Evolutionary conservation across 257 asterid genomes (phyloP).

Genomic region (Plantago ovata): DNA sequence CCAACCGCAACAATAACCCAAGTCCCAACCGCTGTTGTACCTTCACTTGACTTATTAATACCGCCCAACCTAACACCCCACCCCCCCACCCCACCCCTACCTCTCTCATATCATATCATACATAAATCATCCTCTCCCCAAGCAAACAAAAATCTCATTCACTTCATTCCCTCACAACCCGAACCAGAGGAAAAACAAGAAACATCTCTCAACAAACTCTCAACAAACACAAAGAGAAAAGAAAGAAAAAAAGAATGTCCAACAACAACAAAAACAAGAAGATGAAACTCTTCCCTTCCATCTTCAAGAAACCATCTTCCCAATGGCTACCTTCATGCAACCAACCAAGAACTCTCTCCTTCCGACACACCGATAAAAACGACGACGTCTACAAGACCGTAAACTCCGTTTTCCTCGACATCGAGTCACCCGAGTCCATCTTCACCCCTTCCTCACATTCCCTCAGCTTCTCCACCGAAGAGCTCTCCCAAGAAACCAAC

Average conservation of each 20-base stretch:
- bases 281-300: slow-evolving; percentile 40
- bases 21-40: not conserved
- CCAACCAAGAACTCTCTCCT: slow-evolving; percentile 40
- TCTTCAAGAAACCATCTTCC: slow-evolving; percentile 44
- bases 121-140: slow-evolving; percentile 42
- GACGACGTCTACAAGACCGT: slow-evolving; percentile 52
- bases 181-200: not conserved
- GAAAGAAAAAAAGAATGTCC: slow-evolving; percentile 18
- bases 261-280: slow-evolving; percentile 15
- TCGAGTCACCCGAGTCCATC: slow-evolving; percentile 58
- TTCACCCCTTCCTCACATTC: slow-evolving; percentile 62
- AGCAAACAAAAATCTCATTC: slow-evolving; percentile 21
- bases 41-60: not conserved
- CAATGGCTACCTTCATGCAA: slow-evolving; percentile 43
- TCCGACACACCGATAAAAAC: slow-evolving; percentile 29
- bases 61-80: slow-evolving; percentile 13
- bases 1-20: slow-evolving; percentile 7
- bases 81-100: slow-evolving; percentile 10
- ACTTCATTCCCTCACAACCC: not conserved
- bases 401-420: slow-evolving; percentile 64
- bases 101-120: slow-evolving; percentile 21
- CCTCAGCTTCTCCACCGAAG: slow-evolving; percentile 33
- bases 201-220: not conserved
- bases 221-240: not conserved
- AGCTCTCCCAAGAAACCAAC: slow-evolving; percentile 21